phyloP scores from a whole-genome alignment of 2,329 filamentous ascomycete genomes.

The Penicillium sp. region DNA sequence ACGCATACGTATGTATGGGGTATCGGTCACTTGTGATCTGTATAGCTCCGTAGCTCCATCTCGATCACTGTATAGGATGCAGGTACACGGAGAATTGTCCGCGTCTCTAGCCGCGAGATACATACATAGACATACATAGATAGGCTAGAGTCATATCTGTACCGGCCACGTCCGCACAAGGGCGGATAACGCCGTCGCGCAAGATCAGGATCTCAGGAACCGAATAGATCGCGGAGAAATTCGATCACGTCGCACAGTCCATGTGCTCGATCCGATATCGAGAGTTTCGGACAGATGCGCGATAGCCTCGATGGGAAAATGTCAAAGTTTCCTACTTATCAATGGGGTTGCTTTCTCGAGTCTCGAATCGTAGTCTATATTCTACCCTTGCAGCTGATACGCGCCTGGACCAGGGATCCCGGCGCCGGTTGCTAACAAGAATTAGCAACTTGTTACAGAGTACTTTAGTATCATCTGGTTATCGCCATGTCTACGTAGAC shows the following conservation, averaged over 20 bases:
- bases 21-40: background rate
- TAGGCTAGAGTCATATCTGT: background rate
- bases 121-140: background rate
- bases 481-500: slow-evolving; percentile 9
- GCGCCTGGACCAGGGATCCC: slow-evolving; percentile 12
- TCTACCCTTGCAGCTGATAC: slow-evolving; percentile 28
- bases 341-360: background rate
- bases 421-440: slow-evolving; percentile 23
- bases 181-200: slow-evolving; percentile 15
- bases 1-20: background rate
- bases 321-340: background rate
- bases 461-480: slow-evolving; percentile 11
- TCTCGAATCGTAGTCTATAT: slow-evolving; percentile 8
- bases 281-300: background rate
- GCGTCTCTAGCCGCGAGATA: background rate
- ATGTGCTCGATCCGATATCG: background rate
- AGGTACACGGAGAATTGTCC: background rate
- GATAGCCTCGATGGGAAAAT: background rate
- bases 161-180: background rate
- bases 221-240: slow-evolving; percentile 3
- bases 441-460: slow-evolving; percentile 15
- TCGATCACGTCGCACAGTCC: slow-evolving; percentile 7
- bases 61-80: background rate
- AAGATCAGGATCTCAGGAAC: slow-evolving; percentile 6
- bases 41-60: background rate